A percentile compares a stretch with the other conserved stretches of the same genome.
phyloP scores from a whole-genome alignment of 2,329 filamentous ascomycete genomes.

The Aspergillus sp. region DNA sequence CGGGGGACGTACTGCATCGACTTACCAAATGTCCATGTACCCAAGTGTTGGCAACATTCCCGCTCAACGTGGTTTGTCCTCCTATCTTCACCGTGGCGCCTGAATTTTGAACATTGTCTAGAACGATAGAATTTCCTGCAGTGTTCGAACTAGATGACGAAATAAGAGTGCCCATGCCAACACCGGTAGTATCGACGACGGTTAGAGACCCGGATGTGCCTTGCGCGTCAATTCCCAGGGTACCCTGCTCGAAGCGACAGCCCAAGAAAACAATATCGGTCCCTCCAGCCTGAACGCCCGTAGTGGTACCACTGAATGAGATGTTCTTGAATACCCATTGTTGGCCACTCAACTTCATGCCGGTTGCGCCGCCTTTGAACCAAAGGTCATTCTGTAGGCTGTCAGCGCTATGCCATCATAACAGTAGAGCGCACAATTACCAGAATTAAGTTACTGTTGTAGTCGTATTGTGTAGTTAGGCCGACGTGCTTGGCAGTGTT shows the following conservation, averaged over 20 bases:
- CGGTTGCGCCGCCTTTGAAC: slow-evolving; percentile 32
- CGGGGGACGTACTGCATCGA: neutral
- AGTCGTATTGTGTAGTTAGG: slow-evolving; percentile 33
- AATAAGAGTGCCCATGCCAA: slow-evolving; percentile 19
- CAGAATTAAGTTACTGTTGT: slow-evolving; percentile 30
- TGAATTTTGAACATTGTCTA: slow-evolving; percentile 33
- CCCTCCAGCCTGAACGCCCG: slow-evolving; percentile 49
- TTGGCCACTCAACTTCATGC: slow-evolving; percentile 35
- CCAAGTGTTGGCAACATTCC: slow-evolving; percentile 29
- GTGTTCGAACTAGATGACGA: slow-evolving; percentile 30
- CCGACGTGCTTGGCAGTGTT: slow-evolving; percentile 36
- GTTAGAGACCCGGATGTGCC: slow-evolving; percentile 26
- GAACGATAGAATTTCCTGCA: slow-evolving; percentile 32
- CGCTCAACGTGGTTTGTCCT: slow-evolving; percentile 24
- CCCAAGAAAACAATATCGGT: slow-evolving; percentile 30
- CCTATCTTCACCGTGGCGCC: slow-evolving; percentile 30
- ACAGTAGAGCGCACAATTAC: slow-evolving; percentile 23
- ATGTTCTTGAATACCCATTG: slow-evolving; percentile 48
- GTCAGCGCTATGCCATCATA: slow-evolving; percentile 2
- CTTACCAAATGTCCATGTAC: slow-evolving; percentile 36
- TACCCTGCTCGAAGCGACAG: slow-evolving; percentile 26
- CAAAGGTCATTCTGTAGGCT: slow-evolving; percentile 24
- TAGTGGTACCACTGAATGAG: slow-evolving; percentile 63
- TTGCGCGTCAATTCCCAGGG: slow-evolving; percentile 28
- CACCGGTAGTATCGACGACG: slow-evolving; percentile 22